These are phyloP conservation scores for Gossypium armourianum DNA, from an alignment of 441 rosid genomes.

Conservation along the genomic window DNA sequence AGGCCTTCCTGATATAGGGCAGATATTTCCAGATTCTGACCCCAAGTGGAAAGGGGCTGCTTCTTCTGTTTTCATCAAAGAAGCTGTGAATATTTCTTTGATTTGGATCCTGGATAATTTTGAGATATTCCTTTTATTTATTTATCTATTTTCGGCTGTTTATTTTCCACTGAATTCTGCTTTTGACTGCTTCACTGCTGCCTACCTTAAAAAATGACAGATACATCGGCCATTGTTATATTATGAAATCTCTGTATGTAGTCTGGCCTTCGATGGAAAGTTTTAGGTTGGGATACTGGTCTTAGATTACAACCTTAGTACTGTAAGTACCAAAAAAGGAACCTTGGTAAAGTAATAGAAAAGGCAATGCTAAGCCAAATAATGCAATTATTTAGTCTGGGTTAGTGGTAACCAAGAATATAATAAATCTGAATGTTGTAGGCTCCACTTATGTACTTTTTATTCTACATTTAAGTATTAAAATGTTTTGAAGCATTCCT, in stretches of 20 bases:
- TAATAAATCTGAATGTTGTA: neutral
- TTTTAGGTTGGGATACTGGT: neutral
- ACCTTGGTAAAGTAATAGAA: neutral
- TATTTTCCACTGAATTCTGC: neutral
- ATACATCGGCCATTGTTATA: neutral
- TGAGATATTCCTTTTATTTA: neutral
- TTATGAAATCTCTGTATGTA: neutral
- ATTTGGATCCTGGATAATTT: neutral
- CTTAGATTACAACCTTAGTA: neutral
- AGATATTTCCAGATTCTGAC: slow-evolving; percentile 80
- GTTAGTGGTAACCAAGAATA: neutral
- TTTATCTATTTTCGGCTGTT: neutral
- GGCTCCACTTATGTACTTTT: neutral
- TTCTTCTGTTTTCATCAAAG: slow-evolving; percentile 71
- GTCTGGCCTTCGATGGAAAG: neutral
- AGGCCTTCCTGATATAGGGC: slow-evolving; percentile 93
- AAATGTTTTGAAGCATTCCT: neutral
- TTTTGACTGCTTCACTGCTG: neutral
- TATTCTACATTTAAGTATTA: neutral
- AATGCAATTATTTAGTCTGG: neutral
- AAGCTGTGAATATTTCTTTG: slow-evolving; percentile 58
- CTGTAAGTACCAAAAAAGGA: neutral
- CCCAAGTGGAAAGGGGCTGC: slow-evolving; percentile 94
- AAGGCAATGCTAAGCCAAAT: neutral
- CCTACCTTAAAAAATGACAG: neutral